Evolutionary conservation across 1,139 yeast genomes (phyloP), one percentile per base, ranked within the genome.

Genomic region (Debaryomycetaceae sp.): DNA sequence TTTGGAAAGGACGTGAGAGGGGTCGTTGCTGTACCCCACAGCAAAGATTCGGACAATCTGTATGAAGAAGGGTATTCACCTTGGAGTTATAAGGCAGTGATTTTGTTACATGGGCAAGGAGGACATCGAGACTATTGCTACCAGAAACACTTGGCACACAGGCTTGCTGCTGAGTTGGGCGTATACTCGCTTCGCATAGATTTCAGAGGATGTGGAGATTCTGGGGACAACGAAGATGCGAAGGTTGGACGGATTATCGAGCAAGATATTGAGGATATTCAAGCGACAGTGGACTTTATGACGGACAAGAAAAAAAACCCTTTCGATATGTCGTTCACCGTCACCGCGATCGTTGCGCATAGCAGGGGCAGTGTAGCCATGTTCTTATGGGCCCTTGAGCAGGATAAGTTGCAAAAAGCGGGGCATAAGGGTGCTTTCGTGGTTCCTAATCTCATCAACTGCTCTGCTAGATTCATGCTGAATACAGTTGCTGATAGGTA

Each of bases 51-150:
- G 1, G 63, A 58, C 8, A 54, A 52, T 41, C 59, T 62, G 2
- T 58, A 53, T 44, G 58, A 54, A 33, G 59, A 58, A 13, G 67
- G 65, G 1, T 56, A 52, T 39, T 68, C 69, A 5, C 78, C 78
- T 1, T 62, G 68, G 2, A 69, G 75, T 37, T 65, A 63, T 43
- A 72, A 71, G 51, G 64, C 62, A 30, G 77, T 73, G 2, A 53
- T 75, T 41, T 60, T 75, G 34, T 51, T 74, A 23, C 97, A 91
- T 59, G 98, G 97, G 2, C 86, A 81, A 51, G 90, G 84, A 0
- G 95, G 96, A 0, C 95, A 90, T 60, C 78, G 90, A 50, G 80
- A 87, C 65, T 85, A 88, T 60, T 81, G 88, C 49, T 90, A 86
- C 63, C 91, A 85, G 53, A 77, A 78, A 37, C 54, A 66, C 17